Percentiles rank a stretch among this genome's conserved stretches.
Evolutionary conservation across 495 filamentous ascomycete genomes (phyloP).

Genomic region (Letharia columbiana): DNA sequence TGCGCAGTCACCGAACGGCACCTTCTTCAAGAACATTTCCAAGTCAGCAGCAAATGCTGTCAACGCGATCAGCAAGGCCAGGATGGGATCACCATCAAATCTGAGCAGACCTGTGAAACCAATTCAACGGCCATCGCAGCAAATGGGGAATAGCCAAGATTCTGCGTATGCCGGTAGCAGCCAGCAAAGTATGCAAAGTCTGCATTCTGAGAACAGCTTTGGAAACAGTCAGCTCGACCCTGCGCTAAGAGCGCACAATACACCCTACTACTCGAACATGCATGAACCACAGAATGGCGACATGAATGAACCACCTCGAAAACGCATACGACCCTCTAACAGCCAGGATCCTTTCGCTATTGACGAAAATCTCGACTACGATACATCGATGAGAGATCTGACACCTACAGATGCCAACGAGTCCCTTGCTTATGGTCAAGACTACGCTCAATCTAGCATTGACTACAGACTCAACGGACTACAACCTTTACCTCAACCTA

Average conservation of each 20-base stretch:
- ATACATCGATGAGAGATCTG: constrained; percentile 46
- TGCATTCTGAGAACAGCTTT: constrained; percentile 57
- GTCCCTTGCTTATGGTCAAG: constrained; percentile 64
- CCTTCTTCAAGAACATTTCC: constrained; percentile 95
- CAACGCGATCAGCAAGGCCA: constrained; percentile 88
- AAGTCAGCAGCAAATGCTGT: constrained; percentile 84
- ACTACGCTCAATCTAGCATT: constrained; percentile 41
- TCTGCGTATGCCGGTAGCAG: constrained; percentile 46
- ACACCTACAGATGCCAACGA: constrained; percentile 84
- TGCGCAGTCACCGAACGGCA: constrained; percentile 59
- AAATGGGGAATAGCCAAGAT: constrained; percentile 56
- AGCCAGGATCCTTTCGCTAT: constrained; percentile 36
- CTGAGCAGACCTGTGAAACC: constrained; percentile 43
- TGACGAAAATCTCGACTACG: constrained; percentile 20
- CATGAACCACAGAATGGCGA: constrained; percentile 48
- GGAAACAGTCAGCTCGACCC: constrained; percentile 46
- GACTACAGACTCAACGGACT: constrained; percentile 51
- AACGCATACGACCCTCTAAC: constrained; percentile 56
- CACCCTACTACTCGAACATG: constrained; percentile 33
- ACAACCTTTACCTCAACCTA: constrained; percentile 60
- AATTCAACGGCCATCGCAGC: constrained; percentile 52
- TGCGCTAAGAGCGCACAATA: constrained; percentile 40
- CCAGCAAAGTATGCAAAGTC: constrained; percentile 60
- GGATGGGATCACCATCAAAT: constrained; percentile 64
- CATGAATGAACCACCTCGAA: constrained; percentile 70